These are phyloP conservation scores for Prunus dulcis DNA, from an alignment of 306 rosid genomes.

Conservation along the genomic window DNA sequence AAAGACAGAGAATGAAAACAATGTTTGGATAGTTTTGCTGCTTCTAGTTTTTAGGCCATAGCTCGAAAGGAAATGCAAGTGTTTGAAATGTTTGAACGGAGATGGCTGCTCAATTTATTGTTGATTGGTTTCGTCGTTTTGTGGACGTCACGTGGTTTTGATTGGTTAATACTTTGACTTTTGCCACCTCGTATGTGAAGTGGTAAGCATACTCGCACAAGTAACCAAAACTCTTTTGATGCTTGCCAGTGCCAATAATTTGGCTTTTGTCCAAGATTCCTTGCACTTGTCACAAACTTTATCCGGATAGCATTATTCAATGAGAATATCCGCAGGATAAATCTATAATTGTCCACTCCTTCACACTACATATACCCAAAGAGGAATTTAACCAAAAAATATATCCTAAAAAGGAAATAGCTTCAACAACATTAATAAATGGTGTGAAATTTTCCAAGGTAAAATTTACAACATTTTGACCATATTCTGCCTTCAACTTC, in stretches of 20 bases:
- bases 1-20: background rate
- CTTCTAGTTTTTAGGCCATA: constrained; percentile 26
- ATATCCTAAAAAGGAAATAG: background rate
- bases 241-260: constrained; percentile 20
- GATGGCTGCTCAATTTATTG: constrained; percentile 57
- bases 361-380: background rate
- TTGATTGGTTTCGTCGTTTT: constrained; percentile 54
- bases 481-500: background rate
- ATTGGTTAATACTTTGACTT: constrained; percentile 77
- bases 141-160: constrained; percentile 28
- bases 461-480: background rate
- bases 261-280: constrained; percentile 27
- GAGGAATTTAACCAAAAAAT: too few relatives aligned
- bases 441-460: background rate
- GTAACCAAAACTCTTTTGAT: constrained; percentile 13
- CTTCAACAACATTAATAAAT: background rate
- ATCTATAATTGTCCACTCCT: background rate
- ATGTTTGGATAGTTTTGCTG: constrained; percentile 8
- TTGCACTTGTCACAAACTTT: constrained; percentile 24
- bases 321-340: constrained; percentile 26
- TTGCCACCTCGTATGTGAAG: constrained; percentile 18
- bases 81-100: constrained; percentile 79
- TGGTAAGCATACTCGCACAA: constrained; percentile 30
- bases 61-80: constrained; percentile 34
- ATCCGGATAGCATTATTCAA: constrained; percentile 34